phyloP scores from a whole-genome alignment of 257 asterid genomes.

The Phtheirospermum japonicum region DNA sequence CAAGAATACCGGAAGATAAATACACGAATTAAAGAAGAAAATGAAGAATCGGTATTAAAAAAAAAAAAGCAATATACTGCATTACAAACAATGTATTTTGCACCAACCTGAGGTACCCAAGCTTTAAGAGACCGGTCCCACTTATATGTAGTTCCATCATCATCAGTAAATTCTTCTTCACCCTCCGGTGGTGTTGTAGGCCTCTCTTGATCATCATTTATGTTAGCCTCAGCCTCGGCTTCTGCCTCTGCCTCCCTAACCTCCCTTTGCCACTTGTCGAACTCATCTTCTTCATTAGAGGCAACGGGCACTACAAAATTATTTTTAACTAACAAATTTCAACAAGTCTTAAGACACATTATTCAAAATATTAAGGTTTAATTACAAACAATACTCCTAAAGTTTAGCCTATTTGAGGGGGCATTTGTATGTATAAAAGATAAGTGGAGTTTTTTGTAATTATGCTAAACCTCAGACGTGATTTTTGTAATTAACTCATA shows the following conservation, averaged over 20 bases:
- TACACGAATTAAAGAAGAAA: background rate
- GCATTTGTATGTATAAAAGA: background rate
- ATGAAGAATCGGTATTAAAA: background rate
- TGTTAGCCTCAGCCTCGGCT: constrained; percentile 42
- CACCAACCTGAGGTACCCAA: constrained; percentile 94
- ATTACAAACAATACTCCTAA: background rate
- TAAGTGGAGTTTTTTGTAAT: background rate
- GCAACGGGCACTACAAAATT: constrained; percentile 41
- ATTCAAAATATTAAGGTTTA: background rate
- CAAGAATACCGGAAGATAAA: background rate
- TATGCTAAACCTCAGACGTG: background rate
- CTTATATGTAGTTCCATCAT: constrained; percentile 90
- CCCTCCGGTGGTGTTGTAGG: constrained; percentile 96
- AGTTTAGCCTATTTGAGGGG: background rate
- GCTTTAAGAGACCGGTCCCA: constrained; percentile 78
- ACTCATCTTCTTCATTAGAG: constrained; percentile 74
- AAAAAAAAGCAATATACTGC: constrained; percentile 1
- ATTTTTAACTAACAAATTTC: constrained; percentile 8
- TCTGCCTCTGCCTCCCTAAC: constrained; percentile 72
- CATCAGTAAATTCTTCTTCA: constrained; percentile 90
- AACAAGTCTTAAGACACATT: constrained; percentile 12
- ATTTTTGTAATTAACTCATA: background rate
- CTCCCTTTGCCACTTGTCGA: constrained; percentile 85
- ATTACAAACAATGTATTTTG: constrained; percentile 10
- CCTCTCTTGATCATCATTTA: constrained; percentile 58